Percentiles rank a stretch among this genome's conserved stretches.
phyloP scores from a whole-genome alignment of 306 rosid genomes.

The Pueraria montana region DNA sequence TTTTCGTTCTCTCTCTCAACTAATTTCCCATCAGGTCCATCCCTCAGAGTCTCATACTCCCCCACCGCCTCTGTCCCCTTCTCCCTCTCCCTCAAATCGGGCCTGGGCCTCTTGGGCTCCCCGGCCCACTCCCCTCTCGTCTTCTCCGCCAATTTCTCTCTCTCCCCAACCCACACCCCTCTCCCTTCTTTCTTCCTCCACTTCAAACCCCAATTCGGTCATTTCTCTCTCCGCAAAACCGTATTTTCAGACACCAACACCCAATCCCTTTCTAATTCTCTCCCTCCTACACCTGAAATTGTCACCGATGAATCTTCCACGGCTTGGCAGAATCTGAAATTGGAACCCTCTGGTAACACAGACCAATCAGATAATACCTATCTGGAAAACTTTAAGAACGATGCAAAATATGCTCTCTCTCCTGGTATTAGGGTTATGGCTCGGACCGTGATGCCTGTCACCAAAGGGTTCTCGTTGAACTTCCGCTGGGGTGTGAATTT shows the following conservation, averaged over 20 bases:
- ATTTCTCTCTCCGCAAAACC: constrained; percentile 71
- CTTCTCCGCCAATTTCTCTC: constrained; percentile 71
- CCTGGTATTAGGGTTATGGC: constrained; percentile 69
- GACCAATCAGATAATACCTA: background rate
- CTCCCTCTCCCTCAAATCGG: constrained; percentile 85
- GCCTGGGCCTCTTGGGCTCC: constrained; percentile 83
- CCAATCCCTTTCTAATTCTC: constrained; percentile 47
- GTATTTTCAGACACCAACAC: constrained; percentile 56
- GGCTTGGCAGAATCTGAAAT: constrained; percentile 77
- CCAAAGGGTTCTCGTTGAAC: constrained; percentile 61
- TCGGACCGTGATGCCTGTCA: constrained; percentile 66
- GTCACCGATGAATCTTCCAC: constrained; percentile 50
- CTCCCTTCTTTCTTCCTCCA: constrained; percentile 77
- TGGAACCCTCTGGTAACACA: constrained; percentile 63
- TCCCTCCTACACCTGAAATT: constrained; percentile 35
- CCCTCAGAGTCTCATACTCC: constrained; percentile 63
- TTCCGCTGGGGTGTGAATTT: constrained; percentile 76
- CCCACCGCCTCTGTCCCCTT: constrained; percentile 65
- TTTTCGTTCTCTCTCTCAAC: constrained; percentile 77
- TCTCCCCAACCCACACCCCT: constrained; percentile 56
- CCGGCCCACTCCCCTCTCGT: constrained; percentile 78
- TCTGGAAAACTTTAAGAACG: constrained; percentile 41
- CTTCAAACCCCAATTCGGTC: constrained; percentile 79
- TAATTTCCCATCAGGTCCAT: constrained; percentile 68
- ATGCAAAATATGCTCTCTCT: background rate